Evolutionary conservation across 2,329 filamentous ascomycete genomes (phyloP).

Genomic region (Talaromyces sp.): DNA sequence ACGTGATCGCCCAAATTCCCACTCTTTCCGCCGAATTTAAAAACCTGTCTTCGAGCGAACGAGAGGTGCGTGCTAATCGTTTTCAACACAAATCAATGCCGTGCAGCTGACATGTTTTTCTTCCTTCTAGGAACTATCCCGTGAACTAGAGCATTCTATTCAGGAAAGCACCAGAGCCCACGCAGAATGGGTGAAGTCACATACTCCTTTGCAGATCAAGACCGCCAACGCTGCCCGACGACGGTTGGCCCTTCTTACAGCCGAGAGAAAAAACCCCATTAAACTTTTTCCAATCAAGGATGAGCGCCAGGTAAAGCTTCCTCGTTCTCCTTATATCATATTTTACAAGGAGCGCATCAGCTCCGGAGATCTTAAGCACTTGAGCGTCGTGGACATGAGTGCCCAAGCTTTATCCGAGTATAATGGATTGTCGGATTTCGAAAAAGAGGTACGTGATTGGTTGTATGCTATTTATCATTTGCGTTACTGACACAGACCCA

Average conservation of each 20-base stretch:
- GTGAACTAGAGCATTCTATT: slow-evolving; percentile 46
- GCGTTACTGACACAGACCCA: background rate
- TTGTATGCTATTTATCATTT: background rate
- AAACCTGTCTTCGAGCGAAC: slow-evolving; percentile 10
- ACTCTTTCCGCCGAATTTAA: slow-evolving; percentile 14
- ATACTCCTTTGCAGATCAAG: slow-evolving; percentile 54
- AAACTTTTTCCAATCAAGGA: slow-evolving; percentile 41
- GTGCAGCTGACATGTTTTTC: slow-evolving; percentile 1
- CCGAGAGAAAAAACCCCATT: slow-evolving; percentile 12
- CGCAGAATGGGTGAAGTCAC: slow-evolving; percentile 49
- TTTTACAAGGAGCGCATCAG: slow-evolving; percentile 43
- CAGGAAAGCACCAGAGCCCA: slow-evolving; percentile 41
- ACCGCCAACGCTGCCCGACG: slow-evolving; percentile 55
- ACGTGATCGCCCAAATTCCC: slow-evolving; percentile 10
- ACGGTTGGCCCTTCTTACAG: slow-evolving; percentile 21
- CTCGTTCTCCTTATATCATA: slow-evolving; percentile 31
- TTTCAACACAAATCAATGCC: slow-evolving; percentile 16
- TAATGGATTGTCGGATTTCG: slow-evolving; percentile 21
- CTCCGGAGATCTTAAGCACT: slow-evolving; percentile 48
- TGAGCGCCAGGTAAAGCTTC: slow-evolving; percentile 47
- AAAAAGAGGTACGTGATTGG: slow-evolving; percentile 30
- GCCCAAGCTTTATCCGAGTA: slow-evolving; percentile 18
- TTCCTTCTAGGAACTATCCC: slow-evolving; percentile 43
- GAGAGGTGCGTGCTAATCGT: slow-evolving; percentile 11
- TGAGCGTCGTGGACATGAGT: slow-evolving; percentile 33